Conservation (phyloP, 495 filamentous ascomycete species). For the Xylaria acuta region DNA sequence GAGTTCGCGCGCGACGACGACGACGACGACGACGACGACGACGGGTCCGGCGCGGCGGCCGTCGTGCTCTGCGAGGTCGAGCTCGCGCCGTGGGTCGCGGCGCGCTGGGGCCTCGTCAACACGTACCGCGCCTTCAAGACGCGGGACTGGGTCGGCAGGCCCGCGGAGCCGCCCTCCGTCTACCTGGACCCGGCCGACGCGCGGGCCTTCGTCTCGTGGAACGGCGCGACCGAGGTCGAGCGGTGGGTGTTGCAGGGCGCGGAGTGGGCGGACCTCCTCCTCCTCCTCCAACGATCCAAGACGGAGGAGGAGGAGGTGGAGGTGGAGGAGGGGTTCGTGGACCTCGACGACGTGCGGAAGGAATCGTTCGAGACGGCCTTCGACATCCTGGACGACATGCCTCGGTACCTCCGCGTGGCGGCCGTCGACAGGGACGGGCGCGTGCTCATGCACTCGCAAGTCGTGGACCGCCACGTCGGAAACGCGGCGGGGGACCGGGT, state of each 20-base stretch:
- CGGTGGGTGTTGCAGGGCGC: conserved; percentile 37
- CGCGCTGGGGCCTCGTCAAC: conserved; percentile 28
- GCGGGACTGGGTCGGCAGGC: conserved; percentile 33
- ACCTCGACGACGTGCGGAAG: conserved; percentile 17
- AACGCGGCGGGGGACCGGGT: not conserved
- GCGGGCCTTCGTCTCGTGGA: conserved; percentile 37
- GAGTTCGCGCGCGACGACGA: conserved; percentile 49
- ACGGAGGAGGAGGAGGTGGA: not conserved
- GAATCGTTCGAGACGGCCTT: conserved; percentile 36
- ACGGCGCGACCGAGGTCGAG: conserved; percentile 39
- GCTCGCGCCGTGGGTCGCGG: conserved; percentile 27
- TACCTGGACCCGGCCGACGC: conserved; percentile 34
- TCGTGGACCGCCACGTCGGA: conserved; percentile 25
- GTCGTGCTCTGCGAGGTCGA: conserved; percentile 32
- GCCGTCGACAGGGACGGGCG: conserved; percentile 28
- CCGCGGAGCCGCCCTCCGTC: conserved; percentile 27
- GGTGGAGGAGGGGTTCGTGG: conserved; percentile 8
- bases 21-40: too few species aligned
- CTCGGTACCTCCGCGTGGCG: conserved; percentile 29
- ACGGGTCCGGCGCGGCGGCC: too few species aligned
- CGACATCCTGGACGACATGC: conserved; percentile 36
- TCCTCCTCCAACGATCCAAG: too few species aligned
- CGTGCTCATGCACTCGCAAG: conserved; percentile 26
- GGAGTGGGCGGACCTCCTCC: conserved; percentile 28
- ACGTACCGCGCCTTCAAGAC: conserved; percentile 38